Conservation (phyloP, 164 flowering plant species). For the Stephania cephalantha region DNA sequence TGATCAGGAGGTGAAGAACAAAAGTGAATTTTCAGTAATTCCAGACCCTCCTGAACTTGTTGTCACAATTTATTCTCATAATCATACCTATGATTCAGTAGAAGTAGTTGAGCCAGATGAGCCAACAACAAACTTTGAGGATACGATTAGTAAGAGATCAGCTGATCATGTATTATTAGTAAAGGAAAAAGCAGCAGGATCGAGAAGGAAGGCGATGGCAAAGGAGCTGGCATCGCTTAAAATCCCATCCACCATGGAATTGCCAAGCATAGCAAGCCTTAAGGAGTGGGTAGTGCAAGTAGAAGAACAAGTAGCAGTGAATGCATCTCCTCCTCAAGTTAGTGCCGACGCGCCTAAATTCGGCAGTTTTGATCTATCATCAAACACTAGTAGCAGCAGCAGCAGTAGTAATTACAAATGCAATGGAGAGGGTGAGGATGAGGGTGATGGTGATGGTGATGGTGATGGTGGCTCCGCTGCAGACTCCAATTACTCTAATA, state of each 20-base stretch:
- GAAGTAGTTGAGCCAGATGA: background rate
- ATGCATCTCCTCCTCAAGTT: background rate
- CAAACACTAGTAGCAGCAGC: background rate
- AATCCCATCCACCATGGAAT: slow-evolving; percentile 26
- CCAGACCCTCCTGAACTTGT: background rate
- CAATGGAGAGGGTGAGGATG: background rate
- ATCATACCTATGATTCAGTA: background rate
- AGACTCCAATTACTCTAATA: background rate
- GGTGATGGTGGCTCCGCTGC: background rate
- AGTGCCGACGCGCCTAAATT: slow-evolving; percentile 31
- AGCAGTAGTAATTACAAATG: background rate
- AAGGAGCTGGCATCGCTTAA: slow-evolving; percentile 22
- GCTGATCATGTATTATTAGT: background rate
- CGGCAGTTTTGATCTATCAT: slow-evolving; percentile 20
- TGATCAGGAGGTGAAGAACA: background rate
- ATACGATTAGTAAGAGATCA: background rate
- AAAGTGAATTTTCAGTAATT: background rate
- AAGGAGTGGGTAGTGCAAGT: slow-evolving; percentile 19
- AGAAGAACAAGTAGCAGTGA: slow-evolving; percentile 9
- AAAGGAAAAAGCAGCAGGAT: slow-evolving; percentile 14
- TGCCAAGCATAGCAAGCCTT: slow-evolving; percentile 19
- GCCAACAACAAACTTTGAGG: background rate
- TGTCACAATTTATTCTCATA: background rate
- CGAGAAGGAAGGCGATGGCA: slow-evolving; percentile 26
- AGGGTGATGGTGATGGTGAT: background rate